phyloP scores from a whole-genome alignment of 2,329 filamentous ascomycete genomes.

The Ophiostoma perfectum region DNA sequence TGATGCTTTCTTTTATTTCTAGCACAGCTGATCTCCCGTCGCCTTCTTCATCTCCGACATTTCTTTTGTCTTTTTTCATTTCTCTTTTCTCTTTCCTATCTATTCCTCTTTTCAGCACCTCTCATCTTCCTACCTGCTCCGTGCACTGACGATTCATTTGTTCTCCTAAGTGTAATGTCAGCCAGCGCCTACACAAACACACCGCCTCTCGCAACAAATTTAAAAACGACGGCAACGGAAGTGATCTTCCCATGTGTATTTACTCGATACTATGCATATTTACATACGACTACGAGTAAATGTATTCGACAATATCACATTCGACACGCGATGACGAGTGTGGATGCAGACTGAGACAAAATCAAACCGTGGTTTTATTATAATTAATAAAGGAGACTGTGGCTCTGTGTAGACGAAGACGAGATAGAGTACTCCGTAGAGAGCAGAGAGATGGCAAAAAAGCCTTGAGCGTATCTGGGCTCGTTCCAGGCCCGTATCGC shows the following conservation, averaged over 20 bases:
- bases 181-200: conserved; percentile 6
- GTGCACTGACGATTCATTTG: neutral
- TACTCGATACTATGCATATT: neutral
- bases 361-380: neutral
- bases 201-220: neutral
- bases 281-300: neutral
- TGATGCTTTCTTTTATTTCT: neutral
- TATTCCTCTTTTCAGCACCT: neutral
- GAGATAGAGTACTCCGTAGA: neutral
- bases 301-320: neutral
- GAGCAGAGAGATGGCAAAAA: neutral
- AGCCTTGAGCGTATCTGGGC: conserved; percentile 1
- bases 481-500: neutral
- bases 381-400: conserved; percentile 6
- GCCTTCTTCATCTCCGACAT: neutral
- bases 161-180: neutral
- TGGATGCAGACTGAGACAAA: conserved; percentile 9
- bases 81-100: neutral
- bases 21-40: neutral
- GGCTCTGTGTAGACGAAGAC: neutral
- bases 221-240: neutral
- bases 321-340: neutral
- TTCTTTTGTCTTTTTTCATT: neutral
- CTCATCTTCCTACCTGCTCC: neutral
- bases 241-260: neutral